Conservation (phyloP, 768 basidiomycete genomes). For the Cyathus striatus region DNA sequence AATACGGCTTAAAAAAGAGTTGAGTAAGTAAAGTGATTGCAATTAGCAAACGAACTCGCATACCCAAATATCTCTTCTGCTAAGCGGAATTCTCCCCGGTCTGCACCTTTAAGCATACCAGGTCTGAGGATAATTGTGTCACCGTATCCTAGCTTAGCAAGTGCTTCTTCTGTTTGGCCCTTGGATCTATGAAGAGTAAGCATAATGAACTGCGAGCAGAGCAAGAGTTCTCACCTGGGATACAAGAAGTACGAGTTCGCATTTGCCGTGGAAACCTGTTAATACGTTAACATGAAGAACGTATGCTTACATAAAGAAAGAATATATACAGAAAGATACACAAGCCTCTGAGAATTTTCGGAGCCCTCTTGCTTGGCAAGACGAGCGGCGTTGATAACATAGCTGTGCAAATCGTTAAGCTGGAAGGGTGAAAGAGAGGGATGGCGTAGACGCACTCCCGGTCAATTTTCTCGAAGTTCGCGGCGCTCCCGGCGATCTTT, state of each 20-base stretch:
- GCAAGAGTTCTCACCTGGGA: constrained; percentile 24
- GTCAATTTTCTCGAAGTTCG: constrained; percentile 73
- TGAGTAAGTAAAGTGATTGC: neutral
- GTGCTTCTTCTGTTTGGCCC: constrained; percentile 65
- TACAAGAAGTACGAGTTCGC: constrained; percentile 49
- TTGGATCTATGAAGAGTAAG: constrained; percentile 46
- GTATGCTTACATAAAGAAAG: neutral
- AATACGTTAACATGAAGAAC: neutral
- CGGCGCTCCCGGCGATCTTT: constrained; percentile 54
- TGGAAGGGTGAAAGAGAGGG: neutral
- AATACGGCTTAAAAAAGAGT: constrained; percentile 22
- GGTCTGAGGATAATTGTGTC: constrained; percentile 74
- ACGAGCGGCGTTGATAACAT: constrained; percentile 69
- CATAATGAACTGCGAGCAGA: neutral
- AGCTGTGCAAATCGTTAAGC: constrained; percentile 30
- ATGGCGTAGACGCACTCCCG: constrained; percentile 50
- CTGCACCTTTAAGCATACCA: constrained; percentile 40
- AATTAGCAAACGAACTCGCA: constrained; percentile 8
- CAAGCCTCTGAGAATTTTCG: constrained; percentile 46
- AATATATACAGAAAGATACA: constrained; percentile 67
- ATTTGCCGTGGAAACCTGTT: constrained; percentile 44
- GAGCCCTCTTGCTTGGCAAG: constrained; percentile 51
- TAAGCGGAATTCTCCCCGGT: constrained; percentile 33
- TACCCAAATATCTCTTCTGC: constrained; percentile 40
- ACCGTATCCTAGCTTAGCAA: constrained; percentile 63